These are phyloP conservation scores for Capillidium heterosporum DNA, from an alignment of 371 early-diverging fungal genomes.

Conservation along the genomic window DNA sequence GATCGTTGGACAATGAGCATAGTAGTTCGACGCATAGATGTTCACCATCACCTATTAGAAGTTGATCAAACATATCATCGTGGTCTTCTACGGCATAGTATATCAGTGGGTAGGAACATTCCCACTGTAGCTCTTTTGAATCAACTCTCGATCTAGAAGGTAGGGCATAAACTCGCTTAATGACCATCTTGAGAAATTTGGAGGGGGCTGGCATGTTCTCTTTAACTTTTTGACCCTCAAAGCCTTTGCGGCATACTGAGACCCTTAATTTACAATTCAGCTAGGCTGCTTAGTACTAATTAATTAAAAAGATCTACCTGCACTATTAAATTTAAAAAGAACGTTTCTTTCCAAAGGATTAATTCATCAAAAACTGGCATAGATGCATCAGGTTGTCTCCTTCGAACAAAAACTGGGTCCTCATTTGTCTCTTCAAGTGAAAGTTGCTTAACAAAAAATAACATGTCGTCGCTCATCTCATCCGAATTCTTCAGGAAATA, in stretches of 20 bases:
- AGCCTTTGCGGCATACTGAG: slow-evolving; percentile 33
- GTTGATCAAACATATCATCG: slow-evolving; percentile 57
- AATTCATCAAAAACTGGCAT: slow-evolving; percentile 33
- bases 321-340: slow-evolving; percentile 63
- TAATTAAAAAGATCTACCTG: slow-evolving; percentile 21
- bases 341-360: slow-evolving; percentile 72
- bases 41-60: slow-evolving; percentile 49
- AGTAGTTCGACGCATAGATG: slow-evolving; percentile 66
- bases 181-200: slow-evolving; percentile 34
- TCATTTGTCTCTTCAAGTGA: slow-evolving; percentile 15
- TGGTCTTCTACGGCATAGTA: slow-evolving; percentile 71
- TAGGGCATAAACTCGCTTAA: slow-evolving; percentile 56
- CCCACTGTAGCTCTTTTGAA: slow-evolving; percentile 48
- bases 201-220: slow-evolving; percentile 16
- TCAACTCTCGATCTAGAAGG: slow-evolving; percentile 68
- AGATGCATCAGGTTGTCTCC: slow-evolving; percentile 24
- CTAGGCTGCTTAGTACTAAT: slow-evolving; percentile 7
- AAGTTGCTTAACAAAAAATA: slow-evolving; percentile 45
- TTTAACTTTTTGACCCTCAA: background rate
- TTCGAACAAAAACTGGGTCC: slow-evolving; percentile 52
- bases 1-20: slow-evolving; percentile 18
- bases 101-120: slow-evolving; percentile 62
- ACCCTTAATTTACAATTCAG: slow-evolving; percentile 64
- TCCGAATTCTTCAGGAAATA: slow-evolving; percentile 39
- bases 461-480: slow-evolving; percentile 44